Base-by-base conservation (phyloP, 179 eudicot genomes). In the Patellifolia procumbens region DNA sequence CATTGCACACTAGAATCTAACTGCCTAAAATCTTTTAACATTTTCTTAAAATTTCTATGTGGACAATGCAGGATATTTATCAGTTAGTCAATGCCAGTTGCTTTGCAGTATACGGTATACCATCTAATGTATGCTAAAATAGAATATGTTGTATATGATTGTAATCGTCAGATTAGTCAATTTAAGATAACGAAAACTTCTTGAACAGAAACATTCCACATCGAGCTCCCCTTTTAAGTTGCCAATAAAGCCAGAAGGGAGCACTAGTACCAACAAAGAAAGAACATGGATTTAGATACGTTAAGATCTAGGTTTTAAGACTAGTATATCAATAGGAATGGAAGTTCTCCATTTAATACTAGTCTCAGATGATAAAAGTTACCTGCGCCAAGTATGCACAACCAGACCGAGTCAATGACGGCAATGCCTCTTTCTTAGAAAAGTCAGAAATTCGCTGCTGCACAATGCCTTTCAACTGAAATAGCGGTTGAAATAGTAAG, bases 331-430 rank as follows among this genome's bases (percentile, higher is more conserved):
- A 37, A 29, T 28, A 22, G 20, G 48, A 51, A 49, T 28, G 59
- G 52, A 52, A 68, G n/a, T n/a, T 16, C 11, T 67, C 29, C 24
- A 1, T 7, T n/a, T 7, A 59, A 67, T 28, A 39, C 26, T 43
- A 65, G 28, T 72, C 53, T 35, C 2, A 37, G 26, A 48, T 45
- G 5, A 63, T 68, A 16, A 62, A 42, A 66, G 69, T 49, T 55
- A 92, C 98, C 97, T 94, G 98, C 84, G 90, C 89, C 74, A 94
- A 83, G 83, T 92, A 94, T 66, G 93, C 92, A 84, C 97, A 94
- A 49, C 98, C 97, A 74, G 96, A 94, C 82, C 98, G 88, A 51
- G 97, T 92, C 86, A 94, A 85, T 17, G 97, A 91, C 61, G 97
- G 97, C 87, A 94, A 83, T 53, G 86, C 86, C 81, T 94, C 98